Base-by-base conservation (phyloP, 2,329 filamentous ascomycete species). In the Pseudopithomyces maydicus region DNA sequence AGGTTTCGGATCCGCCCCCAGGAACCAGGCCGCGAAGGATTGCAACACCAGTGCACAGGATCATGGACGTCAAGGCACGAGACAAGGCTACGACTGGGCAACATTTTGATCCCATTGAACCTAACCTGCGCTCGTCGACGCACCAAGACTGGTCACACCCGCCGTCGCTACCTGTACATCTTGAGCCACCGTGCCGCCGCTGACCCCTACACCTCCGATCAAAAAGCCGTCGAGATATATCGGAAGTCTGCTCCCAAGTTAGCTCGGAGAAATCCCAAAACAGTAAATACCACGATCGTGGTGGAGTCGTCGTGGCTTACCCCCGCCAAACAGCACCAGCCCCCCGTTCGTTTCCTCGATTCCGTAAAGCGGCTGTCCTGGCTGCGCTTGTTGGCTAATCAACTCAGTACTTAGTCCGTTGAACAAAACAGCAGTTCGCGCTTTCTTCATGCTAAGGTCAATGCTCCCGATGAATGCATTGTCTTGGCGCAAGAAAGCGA, bases 401-500 rank as follows among this genome's bases (percentile, higher is more conserved):
- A 46, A 56, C 2, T 51, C 62, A n/a, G 55, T 64, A 10, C 26
- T 51, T 43, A 69, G 8, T 2, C 70, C 70, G 35, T 68, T 70
- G 50, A 72, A 72, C 8, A 72, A 36, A 7, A 71, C 66, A 2
- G 65, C 64, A 2, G 69, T 72, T 15, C 63, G 58, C 12, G 70
- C 68, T 52, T 73, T 73, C 56, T 70, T 71, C 29, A 61, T 61
- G 5, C 63, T 66, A 14, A 73, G 61, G 20, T 72, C 69, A 42
- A 73, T 69, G 23, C 65, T 69, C 7, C 68, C 69, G 3, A 61
- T 51, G 44, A 57, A 67, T 2, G 70, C 66, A 26, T 71, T 71
- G 58, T 73, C 69, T 67, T 70, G 69, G 32, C 62, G 62, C 8
- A 64, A 46, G 54, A 72, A 72, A 7, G 67, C 69, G 32, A 73